Percentiles rank a stretch among this genome's conserved stretches.
Evolutionary conservation across 2,329 filamentous ascomycete genomes (phyloP).

Genomic region (Apiospora sp.): DNA sequence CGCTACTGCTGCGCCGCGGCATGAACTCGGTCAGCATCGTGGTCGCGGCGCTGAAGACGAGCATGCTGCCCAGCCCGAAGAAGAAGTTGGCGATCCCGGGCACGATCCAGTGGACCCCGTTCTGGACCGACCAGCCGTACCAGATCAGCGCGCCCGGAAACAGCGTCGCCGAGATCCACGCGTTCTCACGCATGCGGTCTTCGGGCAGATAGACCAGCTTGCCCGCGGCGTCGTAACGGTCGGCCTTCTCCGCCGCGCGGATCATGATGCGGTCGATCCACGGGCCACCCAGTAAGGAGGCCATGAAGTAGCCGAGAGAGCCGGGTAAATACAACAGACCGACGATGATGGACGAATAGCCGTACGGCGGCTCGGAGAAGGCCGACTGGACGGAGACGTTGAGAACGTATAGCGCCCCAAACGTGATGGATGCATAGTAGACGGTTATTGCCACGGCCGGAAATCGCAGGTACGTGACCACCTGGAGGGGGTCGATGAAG

Average conservation of each 20-base stretch:
- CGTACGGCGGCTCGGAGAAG: slow-evolving; percentile 73
- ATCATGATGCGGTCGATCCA: slow-evolving; percentile 88
- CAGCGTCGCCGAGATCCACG: slow-evolving; percentile 75
- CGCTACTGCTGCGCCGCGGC: slow-evolving; percentile 72
- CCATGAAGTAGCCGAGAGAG: slow-evolving; percentile 74
- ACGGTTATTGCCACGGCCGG: slow-evolving; percentile 78
- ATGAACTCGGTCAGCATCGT: slow-evolving; percentile 90
- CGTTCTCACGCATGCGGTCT: slow-evolving; percentile 84
- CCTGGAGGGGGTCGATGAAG: slow-evolving; percentile 75
- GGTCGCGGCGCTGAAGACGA: slow-evolving; percentile 76
- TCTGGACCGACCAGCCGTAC: slow-evolving; percentile 78
- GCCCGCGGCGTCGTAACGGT: slow-evolving; percentile 72
- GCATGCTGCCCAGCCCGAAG: slow-evolving; percentile 81
- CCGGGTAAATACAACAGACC: slow-evolving; percentile 81
- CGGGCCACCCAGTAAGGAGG: slow-evolving; percentile 73
- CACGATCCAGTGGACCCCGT: slow-evolving; percentile 71
- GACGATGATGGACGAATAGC: slow-evolving; percentile 71
- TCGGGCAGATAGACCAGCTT: slow-evolving; percentile 75
- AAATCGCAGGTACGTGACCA: slow-evolving; percentile 76
- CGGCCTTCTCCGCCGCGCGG: slow-evolving; percentile 74
- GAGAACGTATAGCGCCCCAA: slow-evolving; percentile 77
- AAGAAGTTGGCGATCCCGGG: slow-evolving; percentile 72
- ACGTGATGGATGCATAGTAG: slow-evolving; percentile 77
- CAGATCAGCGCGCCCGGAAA: slow-evolving; percentile 76
- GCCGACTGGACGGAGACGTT: slow-evolving; percentile 80